Evolutionary conservation across 1,284 basidiomycete species (phyloP).

Genomic region (Meripilus lineatus): DNA sequence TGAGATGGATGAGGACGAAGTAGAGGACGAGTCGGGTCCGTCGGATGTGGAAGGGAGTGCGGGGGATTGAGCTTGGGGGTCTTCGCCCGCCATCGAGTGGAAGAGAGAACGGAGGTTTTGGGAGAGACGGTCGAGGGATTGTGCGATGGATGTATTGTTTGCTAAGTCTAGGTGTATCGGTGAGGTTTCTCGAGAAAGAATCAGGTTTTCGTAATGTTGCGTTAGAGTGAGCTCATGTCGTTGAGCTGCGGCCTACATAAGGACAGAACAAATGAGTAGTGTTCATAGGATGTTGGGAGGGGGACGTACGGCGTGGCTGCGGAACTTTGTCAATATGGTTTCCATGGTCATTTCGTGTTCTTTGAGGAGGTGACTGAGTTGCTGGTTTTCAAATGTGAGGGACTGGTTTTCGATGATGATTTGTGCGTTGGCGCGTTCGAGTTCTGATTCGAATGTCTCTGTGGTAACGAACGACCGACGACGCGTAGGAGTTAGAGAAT

Average conservation of each 20-base stretch:
- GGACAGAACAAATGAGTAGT: constrained; percentile 7
- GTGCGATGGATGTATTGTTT: constrained; percentile 47
- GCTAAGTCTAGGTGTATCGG: constrained; percentile 56
- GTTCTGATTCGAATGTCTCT: constrained; percentile 92
- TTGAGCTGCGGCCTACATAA: constrained; percentile 76
- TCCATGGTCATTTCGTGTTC: constrained; percentile 96
- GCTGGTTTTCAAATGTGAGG: constrained; percentile 91
- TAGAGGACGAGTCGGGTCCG: constrained; percentile 1
- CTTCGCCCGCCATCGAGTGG: constrained; percentile 59
- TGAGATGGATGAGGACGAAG: not conserved
- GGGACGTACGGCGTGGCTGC: constrained; percentile 80
- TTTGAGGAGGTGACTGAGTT: constrained; percentile 82
- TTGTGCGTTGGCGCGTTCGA: constrained; percentile 87
- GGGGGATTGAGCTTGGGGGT: constrained; percentile 10
- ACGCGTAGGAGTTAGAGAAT: constrained; percentile 2
- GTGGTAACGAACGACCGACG: constrained; percentile 9
- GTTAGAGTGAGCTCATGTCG: constrained; percentile 88
- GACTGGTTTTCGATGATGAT: constrained; percentile 93
- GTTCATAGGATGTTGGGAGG: constrained; percentile 1
- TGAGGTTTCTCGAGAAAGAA: constrained; percentile 70
- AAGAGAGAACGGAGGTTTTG: constrained; percentile 70
- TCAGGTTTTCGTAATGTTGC: constrained; percentile 86
- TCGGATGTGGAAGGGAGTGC: too few species aligned
- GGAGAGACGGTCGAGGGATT: constrained; percentile 66
- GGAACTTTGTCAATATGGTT: constrained; percentile 95